Evolutionary conservation across 371 early-diverging fungal genomes (phyloP).

Genomic region (Nematocida sp.): DNA sequence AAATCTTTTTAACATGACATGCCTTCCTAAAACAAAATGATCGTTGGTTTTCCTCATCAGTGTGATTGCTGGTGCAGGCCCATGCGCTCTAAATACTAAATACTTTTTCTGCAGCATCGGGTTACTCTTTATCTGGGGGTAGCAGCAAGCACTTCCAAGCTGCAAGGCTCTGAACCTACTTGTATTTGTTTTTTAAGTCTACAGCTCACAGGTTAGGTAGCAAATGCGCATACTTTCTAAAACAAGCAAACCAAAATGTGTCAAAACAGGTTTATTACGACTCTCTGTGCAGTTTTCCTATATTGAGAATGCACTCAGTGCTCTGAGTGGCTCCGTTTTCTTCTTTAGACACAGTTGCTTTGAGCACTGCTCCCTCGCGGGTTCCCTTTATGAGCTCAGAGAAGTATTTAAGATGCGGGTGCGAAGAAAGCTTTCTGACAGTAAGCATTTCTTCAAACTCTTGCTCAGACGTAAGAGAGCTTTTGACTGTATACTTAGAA

Average conservation of each 20-base stretch:
- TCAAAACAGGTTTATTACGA: background rate
- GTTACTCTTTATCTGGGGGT: no score
- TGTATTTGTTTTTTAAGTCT: no score
- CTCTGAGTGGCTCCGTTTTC: no score
- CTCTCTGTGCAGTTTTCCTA: slow-evolving; percentile 9
- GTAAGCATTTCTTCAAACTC: background rate
- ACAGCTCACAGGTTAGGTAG: no score
- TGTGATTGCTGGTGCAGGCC: no score
- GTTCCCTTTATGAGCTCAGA: slow-evolving; percentile 3
- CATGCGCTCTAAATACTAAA: no score
- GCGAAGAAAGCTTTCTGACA: background rate
- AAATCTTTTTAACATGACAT: no score
- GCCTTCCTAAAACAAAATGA: no score
- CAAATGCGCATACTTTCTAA: background rate
- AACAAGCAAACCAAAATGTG: background rate
- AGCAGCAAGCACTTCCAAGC: no score
- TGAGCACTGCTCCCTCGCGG: slow-evolving; percentile 37
- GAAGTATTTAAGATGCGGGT: slow-evolving; percentile 20
- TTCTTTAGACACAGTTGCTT: background rate
- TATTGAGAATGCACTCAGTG: slow-evolving; percentile 24
- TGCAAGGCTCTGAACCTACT: no score
- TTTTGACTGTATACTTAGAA: background rate
- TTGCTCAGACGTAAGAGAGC: background rate
- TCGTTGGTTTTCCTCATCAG: no score
- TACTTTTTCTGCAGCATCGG: no score